Base-by-base conservation (phyloP, 2,329 filamentous ascomycete species). In the Paecilomyces sp. region DNA sequence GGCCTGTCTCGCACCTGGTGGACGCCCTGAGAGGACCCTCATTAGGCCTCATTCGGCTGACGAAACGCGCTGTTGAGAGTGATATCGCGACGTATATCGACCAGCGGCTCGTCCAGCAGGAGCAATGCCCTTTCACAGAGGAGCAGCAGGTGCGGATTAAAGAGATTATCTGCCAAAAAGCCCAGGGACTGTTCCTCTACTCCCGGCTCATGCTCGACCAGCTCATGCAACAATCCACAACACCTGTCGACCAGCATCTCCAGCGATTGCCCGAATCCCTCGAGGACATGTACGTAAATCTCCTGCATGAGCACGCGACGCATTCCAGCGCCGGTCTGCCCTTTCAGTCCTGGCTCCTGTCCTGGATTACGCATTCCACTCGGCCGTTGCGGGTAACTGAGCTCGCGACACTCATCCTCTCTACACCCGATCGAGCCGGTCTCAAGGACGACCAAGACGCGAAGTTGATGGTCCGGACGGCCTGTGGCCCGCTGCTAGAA, bases 141-240 rank as follows among this genome's bases (percentile, higher is more conserved):
- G 31, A 33, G 31, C 31, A 33, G 31, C 8, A 1, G 31, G 8
- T 33, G 8, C 31, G 31, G 11, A 33, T 33, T 33, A 33, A 33
- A 33, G 31, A 33, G 51, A 59, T 50, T 0, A 68, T 79, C 2
- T 72, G 70, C 2, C 72, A 72, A 2, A 65, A 66, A 3, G 76
- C 74, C 0, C 73, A 77, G n/a, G 78, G 78, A 0, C 63, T 80
- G 1, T 81, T 81, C 59, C 68, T 81, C 3, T 79, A 63, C 24
- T 77, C 78, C 1, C 74, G 72, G 50, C 70, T 81, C 2, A 73
- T 76, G 8, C 74, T 79, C 70, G 77, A 80, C 53, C 64, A 70
- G 33, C 61, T 75, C 3, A 58, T 70, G 22, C 67, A 33, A 73
- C 18, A 52, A 61, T 30, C 57, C 55, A 28, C 51, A 61, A 8